Base-by-base conservation (phyloP, 352 stramenopile species). In the Pythium aphanidermatum region DNA sequence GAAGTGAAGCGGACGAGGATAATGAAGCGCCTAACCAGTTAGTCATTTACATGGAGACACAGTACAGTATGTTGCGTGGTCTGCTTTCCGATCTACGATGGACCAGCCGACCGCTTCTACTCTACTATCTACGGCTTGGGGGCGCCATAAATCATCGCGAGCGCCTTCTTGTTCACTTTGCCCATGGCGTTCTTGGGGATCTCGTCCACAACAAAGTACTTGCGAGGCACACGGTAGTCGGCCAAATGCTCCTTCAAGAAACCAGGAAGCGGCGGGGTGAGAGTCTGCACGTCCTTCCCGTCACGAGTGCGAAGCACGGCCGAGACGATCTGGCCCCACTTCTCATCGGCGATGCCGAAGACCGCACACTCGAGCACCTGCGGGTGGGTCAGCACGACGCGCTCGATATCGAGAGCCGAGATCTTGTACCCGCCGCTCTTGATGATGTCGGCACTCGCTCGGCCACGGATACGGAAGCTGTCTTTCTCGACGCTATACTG, bases 111-210 rank as follows among this genome's bases (percentile, higher is more conserved):
- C n/a, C n/a, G 54, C 63, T 70, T 9, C 64, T 56, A 11, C 53
- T 89, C 2, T 86, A 89, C 52, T 39, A 69, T 9, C 86, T 74
- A 54, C 77, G 77, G 29, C 35, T 58, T 40, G 60, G 47, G 45
- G 73, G 77, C 17, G 63, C 77, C 14, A 50, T 83, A 72, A 28
- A 47, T 6, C 20, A 26, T 25, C 6, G 70, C 66, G 14, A 96
- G 65, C 50, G 83, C 47, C 69, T 96, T 97, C 56, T 97, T 97
- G 68, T 95, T 95, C 40, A 97, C 77, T 50, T 97, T 97, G 25
- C 87, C 87, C 86, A 97, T 97, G 2, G 86, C 85, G 52, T 97
- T 97, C 38, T 96, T 95, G 14, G 86, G 83, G 41, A 96, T 92
- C 33, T 73, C 61, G 8, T 90, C 61, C 6, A 95, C 68, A 21